Evolutionary conservation across 306 rosid genomes (phyloP).

Genomic region (Cicer chorassanicum): DNA sequence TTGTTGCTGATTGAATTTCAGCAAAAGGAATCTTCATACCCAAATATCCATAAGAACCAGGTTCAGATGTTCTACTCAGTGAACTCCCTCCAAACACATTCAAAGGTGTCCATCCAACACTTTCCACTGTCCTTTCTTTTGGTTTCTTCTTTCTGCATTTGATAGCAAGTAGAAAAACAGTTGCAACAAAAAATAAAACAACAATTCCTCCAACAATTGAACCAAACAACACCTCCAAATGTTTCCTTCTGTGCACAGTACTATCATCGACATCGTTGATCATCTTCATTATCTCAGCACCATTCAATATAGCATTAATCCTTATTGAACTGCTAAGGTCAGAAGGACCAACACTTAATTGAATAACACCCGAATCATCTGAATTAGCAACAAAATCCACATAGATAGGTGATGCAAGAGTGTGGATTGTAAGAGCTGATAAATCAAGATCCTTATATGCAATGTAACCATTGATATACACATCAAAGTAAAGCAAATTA

Average conservation of each 20-base stretch:
- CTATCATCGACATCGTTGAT: conserved; percentile 45
- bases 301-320: conserved; percentile 89
- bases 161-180: conserved; percentile 58
- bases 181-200: conserved; percentile 47
- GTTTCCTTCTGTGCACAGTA: conserved; percentile 44
- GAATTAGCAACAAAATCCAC: conserved; percentile 78
- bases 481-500: conserved; percentile 75
- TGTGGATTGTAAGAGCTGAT: conserved; percentile 61
- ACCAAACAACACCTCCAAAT: conserved; percentile 63
- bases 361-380: conserved; percentile 60
- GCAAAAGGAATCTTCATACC: conserved; percentile 80
- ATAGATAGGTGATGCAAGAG: conserved; percentile 77
- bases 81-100: conserved; percentile 81
- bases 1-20: conserved; percentile 78
- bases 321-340: conserved; percentile 65
- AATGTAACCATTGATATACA: conserved; percentile 73
- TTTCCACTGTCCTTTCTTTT: conserved; percentile 59
- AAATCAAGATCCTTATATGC: conserved; percentile 85
- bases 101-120: conserved; percentile 89
- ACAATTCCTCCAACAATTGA: conserved; percentile 67
- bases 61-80: conserved; percentile 76
- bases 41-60: conserved; percentile 78
- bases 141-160: conserved; percentile 69
- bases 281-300: conserved; percentile 96
- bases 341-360: conserved; percentile 90